Percentiles rank a stretch among this genome's conserved stretches.
These are phyloP conservation scores for Cyclostephanos tholiformis DNA, from an alignment of 108 stramenopile genomes.

Conservation along the genomic window DNA sequence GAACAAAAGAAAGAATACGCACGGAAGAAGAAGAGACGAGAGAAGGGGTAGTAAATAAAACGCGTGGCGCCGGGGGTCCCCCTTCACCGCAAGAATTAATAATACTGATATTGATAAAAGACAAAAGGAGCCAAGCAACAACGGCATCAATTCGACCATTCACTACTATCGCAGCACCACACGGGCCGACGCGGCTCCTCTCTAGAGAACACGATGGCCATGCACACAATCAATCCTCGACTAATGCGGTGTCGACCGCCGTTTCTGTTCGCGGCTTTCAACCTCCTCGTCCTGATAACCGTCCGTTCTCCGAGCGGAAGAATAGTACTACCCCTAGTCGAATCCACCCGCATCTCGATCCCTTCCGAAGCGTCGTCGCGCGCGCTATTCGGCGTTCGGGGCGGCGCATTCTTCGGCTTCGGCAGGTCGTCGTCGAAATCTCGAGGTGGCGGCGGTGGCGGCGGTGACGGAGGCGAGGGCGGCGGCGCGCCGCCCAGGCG, in stretches of 20 bases:
- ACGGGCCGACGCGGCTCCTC: too few relatives aligned
- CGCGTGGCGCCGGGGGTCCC: too few relatives aligned
- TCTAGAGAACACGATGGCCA: not conserved
- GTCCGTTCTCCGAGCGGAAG: slow-evolving; percentile 6
- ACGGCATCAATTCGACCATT: too few relatives aligned
- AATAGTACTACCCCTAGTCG: not conserved
- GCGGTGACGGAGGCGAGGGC: slow-evolving; percentile 22
- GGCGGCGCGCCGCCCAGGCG: slow-evolving; percentile 27
- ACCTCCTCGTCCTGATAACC: slow-evolving; percentile 13
- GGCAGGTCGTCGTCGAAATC: slow-evolving; percentile 25
- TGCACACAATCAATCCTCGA: not conserved
- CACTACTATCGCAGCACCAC: too few relatives aligned
- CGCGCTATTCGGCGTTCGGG: slow-evolving; percentile 42
- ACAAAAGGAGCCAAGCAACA: not conserved
- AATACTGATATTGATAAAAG: too few relatives aligned
- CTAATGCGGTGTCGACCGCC: not conserved
- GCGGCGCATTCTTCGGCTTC: slow-evolving; percentile 49
- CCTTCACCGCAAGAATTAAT: too few relatives aligned
- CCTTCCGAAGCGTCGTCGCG: slow-evolving; percentile 10
- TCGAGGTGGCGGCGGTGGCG: not conserved
- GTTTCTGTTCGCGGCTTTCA: not conserved
- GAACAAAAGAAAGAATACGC: too few relatives aligned
- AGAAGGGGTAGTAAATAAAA: too few relatives aligned
- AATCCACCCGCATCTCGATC: not conserved
- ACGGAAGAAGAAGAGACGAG: too few relatives aligned